Percentiles rank a stretch among this genome's conserved stretches.
Evolutionary conservation across 2,329 filamentous ascomycete species (phyloP).

Genomic region (Coleophoma crateriformis): DNA sequence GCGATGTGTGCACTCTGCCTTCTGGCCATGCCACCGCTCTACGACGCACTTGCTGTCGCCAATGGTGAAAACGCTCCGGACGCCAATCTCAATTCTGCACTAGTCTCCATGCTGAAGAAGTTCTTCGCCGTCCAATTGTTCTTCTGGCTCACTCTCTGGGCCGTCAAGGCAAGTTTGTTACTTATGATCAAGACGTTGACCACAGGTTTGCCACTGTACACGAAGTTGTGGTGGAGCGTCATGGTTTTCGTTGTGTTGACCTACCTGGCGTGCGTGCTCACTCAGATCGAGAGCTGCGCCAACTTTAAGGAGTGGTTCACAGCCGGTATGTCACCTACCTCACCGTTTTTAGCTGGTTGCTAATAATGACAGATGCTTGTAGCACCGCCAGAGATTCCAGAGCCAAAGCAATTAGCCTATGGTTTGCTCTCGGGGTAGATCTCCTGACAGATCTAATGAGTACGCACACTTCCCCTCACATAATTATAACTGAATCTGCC

Average conservation of each 20-base stretch:
- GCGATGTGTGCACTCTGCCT: slow-evolving; percentile 27
- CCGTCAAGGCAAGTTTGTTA: slow-evolving; percentile 33
- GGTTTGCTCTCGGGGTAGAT: slow-evolving; percentile 11
- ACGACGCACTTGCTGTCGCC: not conserved
- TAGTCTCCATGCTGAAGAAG: slow-evolving; percentile 25
- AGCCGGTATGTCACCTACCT: not conserved
- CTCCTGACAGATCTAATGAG: slow-evolving; percentile 12
- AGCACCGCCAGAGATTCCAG: slow-evolving; percentile 1
- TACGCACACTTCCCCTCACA: not conserved
- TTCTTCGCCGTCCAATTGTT: slow-evolving; percentile 32
- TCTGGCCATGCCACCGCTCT: not conserved
- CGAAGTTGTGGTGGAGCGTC: slow-evolving; percentile 30
- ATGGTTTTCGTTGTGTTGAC: slow-evolving; percentile 28
- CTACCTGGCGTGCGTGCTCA: slow-evolving; percentile 9
- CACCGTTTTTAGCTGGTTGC: not conserved
- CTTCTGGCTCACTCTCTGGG: slow-evolving; percentile 33
- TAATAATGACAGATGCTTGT: not conserved
- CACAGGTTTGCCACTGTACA: slow-evolving; percentile 25
- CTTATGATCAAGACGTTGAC: slow-evolving; percentile 32
- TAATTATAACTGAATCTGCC: not conserved
- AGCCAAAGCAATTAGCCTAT: slow-evolving; percentile 12
- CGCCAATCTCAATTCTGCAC: slow-evolving; percentile 24
- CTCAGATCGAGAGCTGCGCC: slow-evolving; percentile 16
- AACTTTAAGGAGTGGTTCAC: slow-evolving; percentile 31
- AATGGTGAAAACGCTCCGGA: slow-evolving; percentile 20